Evolutionary conservation across 345 rosid species (phyloP), one percentile per base, ranked within the genome.

Genomic region (Jatropha curcas): DNA sequence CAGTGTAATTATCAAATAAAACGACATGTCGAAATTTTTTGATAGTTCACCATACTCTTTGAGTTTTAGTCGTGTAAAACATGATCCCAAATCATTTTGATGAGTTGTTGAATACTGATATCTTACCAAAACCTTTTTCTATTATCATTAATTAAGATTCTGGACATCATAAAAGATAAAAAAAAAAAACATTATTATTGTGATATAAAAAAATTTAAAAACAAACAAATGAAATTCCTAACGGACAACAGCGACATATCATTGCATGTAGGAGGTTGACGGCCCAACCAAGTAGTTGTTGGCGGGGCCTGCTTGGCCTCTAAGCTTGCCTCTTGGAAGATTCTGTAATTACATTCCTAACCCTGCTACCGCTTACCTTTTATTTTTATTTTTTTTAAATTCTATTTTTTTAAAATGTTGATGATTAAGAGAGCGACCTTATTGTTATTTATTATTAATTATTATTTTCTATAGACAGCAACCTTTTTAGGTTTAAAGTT

Each of bases 251-350:
- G 76, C 50, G 80, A 70, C 82, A 39, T 79, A 67, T 75, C 67
- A 73, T 56, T 77, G 78, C 76, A 51, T 67, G 73, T 72, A 63
- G 11, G 88, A 85, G 50, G 81, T 81, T 65, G 90, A 88, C 82
- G 57, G 71, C 65, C 53, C 88, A 85, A 83, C 89, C 75, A 67
- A 34, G 70, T 11, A 70, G 88, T 81, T 71, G 90, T 72, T 85
- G 86, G 81, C 24, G 55, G 72, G 72, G 71, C 69, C 74, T 52
- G 61, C 81, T 73, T 50, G 24, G 71, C 69, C n/a, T 30, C 70
- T 19, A 71, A 65, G 52, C 43, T 14, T 17, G 9, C 37, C 20
- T 43, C 30, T n/a, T n/a, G n/a, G 7, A 34, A 33, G 10, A 12
- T 30, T 1, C 39, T 53, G 8, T 28, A 20, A 37, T 35, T 61